Conservation (phyloP, 352 stramenopile genomes). For the Paralagenidium karlingii region DNA sequence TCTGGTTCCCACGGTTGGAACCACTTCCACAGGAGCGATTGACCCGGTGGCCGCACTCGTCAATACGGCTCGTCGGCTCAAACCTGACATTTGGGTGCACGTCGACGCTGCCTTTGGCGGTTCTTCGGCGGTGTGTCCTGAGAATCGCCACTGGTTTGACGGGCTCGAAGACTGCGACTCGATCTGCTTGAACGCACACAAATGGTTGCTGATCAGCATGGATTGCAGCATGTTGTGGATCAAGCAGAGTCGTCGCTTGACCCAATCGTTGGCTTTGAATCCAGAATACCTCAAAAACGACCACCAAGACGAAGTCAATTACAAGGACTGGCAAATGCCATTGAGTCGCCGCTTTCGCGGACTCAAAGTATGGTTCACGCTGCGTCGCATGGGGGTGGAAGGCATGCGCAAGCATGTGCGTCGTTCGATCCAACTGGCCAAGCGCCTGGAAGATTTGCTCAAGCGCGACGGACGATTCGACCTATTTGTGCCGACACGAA, state of each 20-base stretch:
- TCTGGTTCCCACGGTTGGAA: slow-evolving; percentile 45
- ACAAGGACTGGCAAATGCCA: slow-evolving; percentile 68
- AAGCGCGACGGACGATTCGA: slow-evolving; percentile 26
- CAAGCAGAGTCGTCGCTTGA: slow-evolving; percentile 30
- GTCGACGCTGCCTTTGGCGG: slow-evolving; percentile 52
- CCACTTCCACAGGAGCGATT: slow-evolving; percentile 44
- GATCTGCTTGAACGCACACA: slow-evolving; percentile 64
- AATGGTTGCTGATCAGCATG: slow-evolving; percentile 62
- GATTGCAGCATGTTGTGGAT: slow-evolving; percentile 58
- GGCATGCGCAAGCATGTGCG: slow-evolving; percentile 40
- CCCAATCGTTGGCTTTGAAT: slow-evolving; percentile 41
- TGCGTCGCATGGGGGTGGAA: slow-evolving; percentile 40
- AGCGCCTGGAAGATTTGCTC: slow-evolving; percentile 28
- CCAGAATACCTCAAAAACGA: slow-evolving; percentile 67
- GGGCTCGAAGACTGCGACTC: slow-evolving; percentile 50
- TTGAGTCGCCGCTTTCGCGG: slow-evolving; percentile 49
- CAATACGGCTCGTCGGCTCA: slow-evolving; percentile 17
- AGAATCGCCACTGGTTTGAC: slow-evolving; percentile 32
- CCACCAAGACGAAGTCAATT: slow-evolving; percentile 40
- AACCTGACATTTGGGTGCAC: slow-evolving; percentile 39
- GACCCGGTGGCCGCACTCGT: slow-evolving; percentile 29
- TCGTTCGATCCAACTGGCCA: slow-evolving; percentile 25
- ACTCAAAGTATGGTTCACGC: slow-evolving; percentile 63
- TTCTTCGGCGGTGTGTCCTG: slow-evolving; percentile 29
- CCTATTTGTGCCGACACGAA: slow-evolving; percentile 26